phyloP scores from a whole-genome alignment of 148 eudicot genomes.

The Vaccinium darrowii region DNA sequence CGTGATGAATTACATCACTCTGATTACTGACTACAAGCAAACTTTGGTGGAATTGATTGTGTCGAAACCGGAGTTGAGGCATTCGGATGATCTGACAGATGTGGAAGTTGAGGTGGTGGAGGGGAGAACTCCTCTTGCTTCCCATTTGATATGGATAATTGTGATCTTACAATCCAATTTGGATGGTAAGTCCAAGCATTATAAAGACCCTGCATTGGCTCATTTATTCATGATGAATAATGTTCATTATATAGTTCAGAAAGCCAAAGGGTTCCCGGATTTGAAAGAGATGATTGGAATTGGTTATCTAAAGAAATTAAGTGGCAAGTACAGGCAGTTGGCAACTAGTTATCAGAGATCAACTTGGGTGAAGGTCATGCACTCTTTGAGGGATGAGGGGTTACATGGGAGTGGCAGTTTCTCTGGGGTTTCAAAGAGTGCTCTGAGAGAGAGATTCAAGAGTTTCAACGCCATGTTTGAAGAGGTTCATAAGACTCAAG shows the following conservation, averaged over 20 bases:
- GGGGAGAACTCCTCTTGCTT: constrained; percentile 55
- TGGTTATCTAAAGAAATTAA: constrained; percentile 58
- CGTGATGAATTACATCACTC: constrained; percentile 89
- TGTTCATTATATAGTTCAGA: constrained; percentile 74
- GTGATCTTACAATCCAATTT: constrained; percentile 61
- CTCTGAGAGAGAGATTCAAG: constrained; percentile 77
- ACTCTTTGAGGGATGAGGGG: constrained; percentile 87
- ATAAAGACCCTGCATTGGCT: constrained; percentile 56
- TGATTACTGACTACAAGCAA: constrained; percentile 84
- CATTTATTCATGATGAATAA: constrained; percentile 89
- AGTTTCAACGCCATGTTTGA: constrained; percentile 75
- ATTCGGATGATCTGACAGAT: constrained; percentile 57
- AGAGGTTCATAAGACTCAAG: constrained; percentile 78
- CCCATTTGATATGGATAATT: constrained; percentile 88
- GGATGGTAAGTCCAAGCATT: constrained; percentile 64
- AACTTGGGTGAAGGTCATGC: constrained; percentile 65
- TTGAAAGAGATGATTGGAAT: constrained; percentile 75
- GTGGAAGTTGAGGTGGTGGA: constrained; percentile 59
- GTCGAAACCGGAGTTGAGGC: constrained; percentile 67
- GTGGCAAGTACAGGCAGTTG: constrained; percentile 54
- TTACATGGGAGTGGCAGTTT: constrained; percentile 74
- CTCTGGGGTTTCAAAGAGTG: constrained; percentile 68
- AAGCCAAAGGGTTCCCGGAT: constrained; percentile 67
- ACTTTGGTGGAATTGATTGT: constrained; percentile 73
- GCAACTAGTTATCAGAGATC: constrained; percentile 65